phyloP scores from a whole-genome alignment of 495 filamentous ascomycete species.

The Neurospora hispaniola region DNA sequence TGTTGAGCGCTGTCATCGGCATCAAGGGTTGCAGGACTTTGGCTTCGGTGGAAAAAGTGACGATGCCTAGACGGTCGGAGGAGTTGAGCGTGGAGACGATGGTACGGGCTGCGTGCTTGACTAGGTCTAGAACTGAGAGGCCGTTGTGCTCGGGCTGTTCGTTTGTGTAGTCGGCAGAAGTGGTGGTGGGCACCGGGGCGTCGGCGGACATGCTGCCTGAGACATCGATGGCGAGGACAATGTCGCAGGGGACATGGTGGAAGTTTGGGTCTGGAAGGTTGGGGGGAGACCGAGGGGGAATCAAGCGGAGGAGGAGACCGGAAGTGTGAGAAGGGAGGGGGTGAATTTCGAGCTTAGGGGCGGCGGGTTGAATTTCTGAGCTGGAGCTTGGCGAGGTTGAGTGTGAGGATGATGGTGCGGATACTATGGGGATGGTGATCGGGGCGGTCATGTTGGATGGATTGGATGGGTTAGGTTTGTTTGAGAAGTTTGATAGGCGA shows the following conservation, averaged over 20 bases:
- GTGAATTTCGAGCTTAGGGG: constrained; percentile 19
- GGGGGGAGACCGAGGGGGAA: constrained; percentile 27
- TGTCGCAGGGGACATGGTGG: constrained; percentile 30
- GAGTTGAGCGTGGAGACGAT: constrained; percentile 32
- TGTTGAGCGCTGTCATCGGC: constrained; percentile 25
- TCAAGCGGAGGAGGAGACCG: constrained; percentile 27
- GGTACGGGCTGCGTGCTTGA: constrained; percentile 35
- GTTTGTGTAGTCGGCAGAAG: constrained; percentile 2
- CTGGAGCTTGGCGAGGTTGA: neutral
- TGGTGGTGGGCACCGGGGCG: constrained; percentile 21
- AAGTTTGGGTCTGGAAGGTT: constrained; percentile 9
- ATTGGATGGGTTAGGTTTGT: neutral
- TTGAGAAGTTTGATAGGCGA: neutral
- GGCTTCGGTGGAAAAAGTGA: constrained; percentile 26
- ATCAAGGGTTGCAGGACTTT: constrained; percentile 27
- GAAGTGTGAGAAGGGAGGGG: constrained; percentile 18
- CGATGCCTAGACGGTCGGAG: constrained; percentile 34
- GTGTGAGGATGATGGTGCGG: neutral
- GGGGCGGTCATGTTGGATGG: neutral
- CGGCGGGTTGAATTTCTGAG: constrained; percentile 1
- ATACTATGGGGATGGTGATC: neutral
- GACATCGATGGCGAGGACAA: constrained; percentile 37
- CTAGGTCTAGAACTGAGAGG: constrained; percentile 32
- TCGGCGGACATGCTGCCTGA: constrained; percentile 31
- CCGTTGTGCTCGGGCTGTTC: constrained; percentile 22